Conservation (phyloP, 352 stramenopile species). For the Phytopythium chamaehyphon region DNA sequence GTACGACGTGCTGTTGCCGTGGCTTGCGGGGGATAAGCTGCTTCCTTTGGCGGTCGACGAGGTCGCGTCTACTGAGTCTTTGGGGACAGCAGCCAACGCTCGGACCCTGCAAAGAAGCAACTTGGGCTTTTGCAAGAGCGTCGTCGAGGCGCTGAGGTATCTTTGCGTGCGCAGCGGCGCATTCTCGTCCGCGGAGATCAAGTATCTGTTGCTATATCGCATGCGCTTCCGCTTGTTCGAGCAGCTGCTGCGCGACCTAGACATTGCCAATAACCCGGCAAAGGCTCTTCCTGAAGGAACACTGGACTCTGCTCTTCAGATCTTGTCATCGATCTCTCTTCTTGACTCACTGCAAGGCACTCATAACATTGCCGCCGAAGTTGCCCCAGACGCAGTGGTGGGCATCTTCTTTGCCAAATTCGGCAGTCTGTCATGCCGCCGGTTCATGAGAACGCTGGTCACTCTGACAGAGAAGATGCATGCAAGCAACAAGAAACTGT, state of each 20-base stretch:
- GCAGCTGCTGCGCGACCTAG: constrained; percentile 48
- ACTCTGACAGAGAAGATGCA: constrained; percentile 42
- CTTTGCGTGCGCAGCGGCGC: constrained; percentile 51
- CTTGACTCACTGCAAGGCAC: constrained; percentile 74
- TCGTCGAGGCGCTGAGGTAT: constrained; percentile 73
- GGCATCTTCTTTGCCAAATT: constrained; percentile 72
- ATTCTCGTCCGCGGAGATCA: constrained; percentile 58
- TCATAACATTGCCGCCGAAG: constrained; percentile 39
- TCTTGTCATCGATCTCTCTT: constrained; percentile 55
- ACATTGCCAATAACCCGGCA: constrained; percentile 47
- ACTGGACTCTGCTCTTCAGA: constrained; percentile 53
- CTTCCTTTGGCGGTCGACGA: constrained; percentile 54
- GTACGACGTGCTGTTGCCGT: constrained; percentile 88
- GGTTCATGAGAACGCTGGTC: constrained; percentile 50
- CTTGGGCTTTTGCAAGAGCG: constrained; percentile 79
- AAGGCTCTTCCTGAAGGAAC: constrained; percentile 42
- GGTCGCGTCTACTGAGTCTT: constrained; percentile 7
- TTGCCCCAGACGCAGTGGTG: constrained; percentile 54
- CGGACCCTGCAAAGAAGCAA: constrained; percentile 47
- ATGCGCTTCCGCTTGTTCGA: constrained; percentile 65
- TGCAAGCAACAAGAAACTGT: constrained; percentile 40
- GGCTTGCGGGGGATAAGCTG: constrained; percentile 72
- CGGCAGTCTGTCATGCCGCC: constrained; percentile 38
- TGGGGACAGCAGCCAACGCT: neutral
- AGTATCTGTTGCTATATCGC: constrained; percentile 66